Percentiles rank a stretch among this genome's conserved stretches.
phyloP scores from a whole-genome alignment of 176 grass and related monocot species.

The Stipa capillata region DNA sequence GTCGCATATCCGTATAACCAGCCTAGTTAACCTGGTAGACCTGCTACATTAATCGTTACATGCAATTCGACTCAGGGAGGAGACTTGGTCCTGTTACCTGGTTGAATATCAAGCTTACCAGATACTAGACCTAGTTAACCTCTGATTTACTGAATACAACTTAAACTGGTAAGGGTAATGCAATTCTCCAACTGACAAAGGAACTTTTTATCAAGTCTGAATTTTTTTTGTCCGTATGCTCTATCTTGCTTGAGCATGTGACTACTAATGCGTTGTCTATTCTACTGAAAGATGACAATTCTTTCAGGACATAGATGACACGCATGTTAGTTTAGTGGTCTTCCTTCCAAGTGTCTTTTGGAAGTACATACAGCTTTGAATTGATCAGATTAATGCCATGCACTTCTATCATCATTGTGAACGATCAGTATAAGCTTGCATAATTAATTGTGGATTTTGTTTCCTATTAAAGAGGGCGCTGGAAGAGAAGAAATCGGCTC shows the following conservation, averaged over 20 bases:
- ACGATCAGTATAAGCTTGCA: background rate
- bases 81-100: background rate
- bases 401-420: background rate
- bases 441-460: conserved; percentile 1
- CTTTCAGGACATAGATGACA: no score
- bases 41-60: background rate
- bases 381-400: background rate
- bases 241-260: background rate
- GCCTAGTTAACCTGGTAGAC: background rate
- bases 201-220: background rate
- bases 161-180: background rate
- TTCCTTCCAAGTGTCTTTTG: background rate
- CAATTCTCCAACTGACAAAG: background rate
- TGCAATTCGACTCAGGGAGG: background rate
- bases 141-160: background rate
- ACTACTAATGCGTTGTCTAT: background rate
- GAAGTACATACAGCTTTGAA: background rate
- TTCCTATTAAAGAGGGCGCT: conserved; percentile 44
- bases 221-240: background rate
- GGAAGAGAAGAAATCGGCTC: conserved; percentile 65
- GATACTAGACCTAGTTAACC: background rate
- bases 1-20: background rate
- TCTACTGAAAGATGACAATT: background rate
- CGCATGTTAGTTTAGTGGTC: background rate
- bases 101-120: background rate